Conservation (phyloP, 2,329 filamentous ascomycete genomes). For the Fusarium pininemorale region DNA sequence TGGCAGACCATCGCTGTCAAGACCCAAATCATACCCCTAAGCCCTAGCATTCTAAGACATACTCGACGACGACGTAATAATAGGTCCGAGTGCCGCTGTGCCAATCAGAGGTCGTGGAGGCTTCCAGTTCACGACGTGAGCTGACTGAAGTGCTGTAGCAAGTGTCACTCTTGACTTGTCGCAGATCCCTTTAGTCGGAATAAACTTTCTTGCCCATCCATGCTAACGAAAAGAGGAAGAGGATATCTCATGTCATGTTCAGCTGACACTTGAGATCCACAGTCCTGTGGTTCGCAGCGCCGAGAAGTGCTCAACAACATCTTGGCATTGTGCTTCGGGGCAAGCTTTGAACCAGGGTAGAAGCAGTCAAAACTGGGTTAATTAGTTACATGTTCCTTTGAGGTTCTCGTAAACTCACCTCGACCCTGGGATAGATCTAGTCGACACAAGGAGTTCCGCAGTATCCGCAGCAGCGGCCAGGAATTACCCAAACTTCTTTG, state of each 20-base stretch:
- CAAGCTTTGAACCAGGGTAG: background rate
- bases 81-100: background rate
- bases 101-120: slow-evolving; percentile 11
- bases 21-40: background rate
- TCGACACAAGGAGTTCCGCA: slow-evolving; percentile 57
- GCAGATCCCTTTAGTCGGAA: background rate
- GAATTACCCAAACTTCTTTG: slow-evolving; percentile 65
- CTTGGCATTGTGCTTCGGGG: background rate
- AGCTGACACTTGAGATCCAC: background rate
- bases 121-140: background rate
- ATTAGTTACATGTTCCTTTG: background rate
- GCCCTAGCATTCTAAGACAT: slow-evolving; percentile 10
- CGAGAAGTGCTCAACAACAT: background rate
- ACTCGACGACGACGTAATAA: background rate
- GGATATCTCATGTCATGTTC: background rate
- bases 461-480: slow-evolving; percentile 60
- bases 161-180: background rate
- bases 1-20: background rate
- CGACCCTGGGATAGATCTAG: background rate
- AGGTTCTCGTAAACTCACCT: background rate
- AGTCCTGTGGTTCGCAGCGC: background rate
- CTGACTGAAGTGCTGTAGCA: slow-evolving; percentile 2
- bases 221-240: background rate
- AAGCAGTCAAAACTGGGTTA: background rate
- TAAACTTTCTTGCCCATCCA: background rate